Conservation (phyloP, 2,329 filamentous ascomycete species). For the Fragosphaeria purpurea region DNA sequence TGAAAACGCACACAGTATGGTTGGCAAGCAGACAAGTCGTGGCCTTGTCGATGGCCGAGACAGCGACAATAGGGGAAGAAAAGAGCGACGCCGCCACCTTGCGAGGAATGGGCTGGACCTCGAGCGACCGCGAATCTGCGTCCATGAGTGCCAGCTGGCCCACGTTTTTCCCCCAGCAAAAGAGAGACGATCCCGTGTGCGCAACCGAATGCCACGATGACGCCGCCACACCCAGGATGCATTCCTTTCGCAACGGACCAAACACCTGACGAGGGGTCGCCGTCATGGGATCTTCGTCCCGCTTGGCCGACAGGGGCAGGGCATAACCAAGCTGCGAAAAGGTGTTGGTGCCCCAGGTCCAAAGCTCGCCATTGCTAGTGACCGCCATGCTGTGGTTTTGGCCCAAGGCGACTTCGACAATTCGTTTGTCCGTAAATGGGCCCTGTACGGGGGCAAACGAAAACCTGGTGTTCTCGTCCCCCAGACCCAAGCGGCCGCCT, state of each 20-base stretch:
- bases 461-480: constrained; percentile 83
- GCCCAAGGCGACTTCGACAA: constrained; percentile 71
- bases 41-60: constrained; percentile 82
- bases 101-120: constrained; percentile 70
- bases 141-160: constrained; percentile 92
- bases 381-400: constrained; percentile 87
- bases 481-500: constrained; percentile 78
- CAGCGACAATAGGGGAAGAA: constrained; percentile 60
- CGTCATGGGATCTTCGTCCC: constrained; percentile 78
- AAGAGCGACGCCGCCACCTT: constrained; percentile 83
- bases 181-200: constrained; percentile 70
- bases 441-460: constrained; percentile 74
- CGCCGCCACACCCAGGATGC: constrained; percentile 71
- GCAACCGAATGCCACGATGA: constrained; percentile 88
- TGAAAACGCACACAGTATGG: constrained; percentile 85
- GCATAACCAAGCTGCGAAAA: constrained; percentile 79
- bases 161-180: constrained; percentile 90
- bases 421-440: constrained; percentile 62
- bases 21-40: constrained; percentile 80
- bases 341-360: constrained; percentile 87
- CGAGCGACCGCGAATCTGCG: constrained; percentile 83
- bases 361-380: constrained; percentile 77
- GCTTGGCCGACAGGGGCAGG: constrained; percentile 53
- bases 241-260: constrained; percentile 79
- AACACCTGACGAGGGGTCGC: constrained; percentile 79